Evolutionary conservation across 495 filamentous ascomycete genomes (phyloP), one percentile per base, ranked within the genome.

Genomic region (Tricharina praecox): DNA sequence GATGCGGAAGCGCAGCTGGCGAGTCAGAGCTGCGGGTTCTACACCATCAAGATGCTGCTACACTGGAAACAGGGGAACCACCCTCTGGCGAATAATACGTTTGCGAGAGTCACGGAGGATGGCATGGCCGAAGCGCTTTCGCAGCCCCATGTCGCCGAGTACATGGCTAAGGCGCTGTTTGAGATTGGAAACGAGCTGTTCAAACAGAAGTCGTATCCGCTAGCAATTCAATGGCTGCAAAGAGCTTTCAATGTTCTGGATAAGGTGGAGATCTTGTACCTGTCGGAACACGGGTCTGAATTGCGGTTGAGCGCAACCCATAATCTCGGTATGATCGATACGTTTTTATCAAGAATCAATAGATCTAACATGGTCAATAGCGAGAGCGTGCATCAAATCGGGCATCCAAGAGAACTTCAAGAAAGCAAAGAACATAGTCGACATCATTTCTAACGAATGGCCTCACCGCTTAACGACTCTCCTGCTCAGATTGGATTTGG

Each of bases 31-130:
- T 63, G 68, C 28, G 76, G 86, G 50, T 93, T 88, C 55, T 76
- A 78, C 40, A 70, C 76, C 43, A 64, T 87, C 45, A 69, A 84
- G 45, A 78, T 75, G 28, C 70, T 70, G 13, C 54, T 92, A 63
- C 73, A 79, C 23, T 88, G 78, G 80, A 68, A 71, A 38, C 76
- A 83, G 56, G 69, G 71, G 35, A 70, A 79, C 24, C 64, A 78
- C 23, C 79, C 87, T 48, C 68, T 92, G 24, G 82, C 84, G 8
- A 81, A 90, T 45, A 75, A 81, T 59, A 71, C 88, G 66, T 86
- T 79, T 62, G 65, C 65, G 13, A 81, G 82, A 53, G 59, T 70
- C 5, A 63, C 68, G 23, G 49, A 53, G 21, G 50, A 58, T 7
- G 58, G 67, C 8, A 10, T 35, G 4, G 58, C 23, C 21, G 20